phyloP scores from a whole-genome alignment of 352 stramenopile species.

The Aphanomyces cochlioides region DNA sequence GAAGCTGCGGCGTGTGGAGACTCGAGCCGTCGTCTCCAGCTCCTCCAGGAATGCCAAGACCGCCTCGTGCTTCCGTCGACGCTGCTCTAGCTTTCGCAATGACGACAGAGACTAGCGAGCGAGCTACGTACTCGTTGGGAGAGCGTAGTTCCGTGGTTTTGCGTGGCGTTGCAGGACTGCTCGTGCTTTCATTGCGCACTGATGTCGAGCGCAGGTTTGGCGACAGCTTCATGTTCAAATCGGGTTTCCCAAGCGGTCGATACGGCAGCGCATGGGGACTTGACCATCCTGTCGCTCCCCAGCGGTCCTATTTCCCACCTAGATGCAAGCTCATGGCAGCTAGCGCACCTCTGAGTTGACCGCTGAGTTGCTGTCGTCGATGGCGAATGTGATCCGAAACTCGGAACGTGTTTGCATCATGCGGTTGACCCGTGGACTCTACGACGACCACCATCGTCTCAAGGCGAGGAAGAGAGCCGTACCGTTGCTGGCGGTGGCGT shows the following conservation, averaged over 20 bases:
- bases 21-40: conserved; percentile 19
- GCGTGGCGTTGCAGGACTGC: background rate
- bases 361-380: background rate
- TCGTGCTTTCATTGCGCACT: conserved; percentile 40
- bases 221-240: conserved; percentile 64
- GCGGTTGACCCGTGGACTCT: conserved; percentile 35
- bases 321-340: too few relatives aligned
- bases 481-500: too few relatives aligned
- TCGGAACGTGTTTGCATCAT: conserved; percentile 51
- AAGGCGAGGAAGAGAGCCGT: too few relatives aligned
- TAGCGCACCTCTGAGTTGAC: background rate
- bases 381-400: conserved; percentile 48
- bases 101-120: too few relatives aligned
- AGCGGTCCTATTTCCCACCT: too few relatives aligned
- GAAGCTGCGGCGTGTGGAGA: background rate
- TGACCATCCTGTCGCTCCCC: conserved; percentile 47
- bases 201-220: conserved; percentile 44
- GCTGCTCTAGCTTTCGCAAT: conserved; percentile 2
- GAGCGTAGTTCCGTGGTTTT: conserved; percentile 33
- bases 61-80: conserved; percentile 5
- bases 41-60: conserved; percentile 32
- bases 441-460: background rate
- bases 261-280: conserved; percentile 71
- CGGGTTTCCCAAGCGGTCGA: conserved; percentile 55
- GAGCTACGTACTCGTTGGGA: too few relatives aligned